Evolutionary conservation across 192 early-diverging fungal genomes (phyloP), one percentile per base, ranked within the genome.

Genomic region (Umbelopsis vinacea): DNA sequence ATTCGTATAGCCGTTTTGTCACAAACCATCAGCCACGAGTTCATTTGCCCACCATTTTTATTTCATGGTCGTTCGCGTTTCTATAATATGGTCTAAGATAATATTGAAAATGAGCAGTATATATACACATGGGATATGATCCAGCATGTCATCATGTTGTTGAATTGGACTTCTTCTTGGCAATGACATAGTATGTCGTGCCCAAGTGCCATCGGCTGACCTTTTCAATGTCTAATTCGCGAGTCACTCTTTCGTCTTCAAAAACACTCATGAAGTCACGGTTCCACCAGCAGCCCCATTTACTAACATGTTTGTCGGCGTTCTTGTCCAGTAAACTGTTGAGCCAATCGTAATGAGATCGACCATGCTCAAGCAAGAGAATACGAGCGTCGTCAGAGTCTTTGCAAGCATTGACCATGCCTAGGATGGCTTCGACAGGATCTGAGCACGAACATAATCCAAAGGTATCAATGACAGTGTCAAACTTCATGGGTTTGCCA

Each of bases 251-350:
- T 17, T 79, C 78, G 46, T 81, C 73, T n/a, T 86, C 66, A 47
- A 89, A 80, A 24, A 91, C 47, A 10, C 29, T 66, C 52, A 82
- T 81, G 22, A 92, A 76, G 66, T 89, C 88, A 23, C 91, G 71
- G 60, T 92, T 91, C 84, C 85, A 92, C 88, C 88, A 92, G 69
- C 91, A 92, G 11, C 74, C 90, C 89, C 90, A 92, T 68, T 72
- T 70, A 12, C 81, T 71, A 9, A 88, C 89, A 79, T 92, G 91
- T 45, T 71, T 79, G 15, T 71, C 66, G 1, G 88, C 87, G 46
- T 82, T 84, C 60, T 84, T 86, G 52, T 92, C 91, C 35, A 92
- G 71, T 6, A 83, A 57, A 0, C 67, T 57, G 76, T 92, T 89
- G 37, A 90, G 24, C 82, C 82, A 89, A 21, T 77, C 73, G 74